A percentile compares a stretch with the other conserved stretches of the same genome.
These are phyloP conservation scores for Amanita molliuscula DNA, from an alignment of 768 basidiomycete species.

Conservation along the genomic window DNA sequence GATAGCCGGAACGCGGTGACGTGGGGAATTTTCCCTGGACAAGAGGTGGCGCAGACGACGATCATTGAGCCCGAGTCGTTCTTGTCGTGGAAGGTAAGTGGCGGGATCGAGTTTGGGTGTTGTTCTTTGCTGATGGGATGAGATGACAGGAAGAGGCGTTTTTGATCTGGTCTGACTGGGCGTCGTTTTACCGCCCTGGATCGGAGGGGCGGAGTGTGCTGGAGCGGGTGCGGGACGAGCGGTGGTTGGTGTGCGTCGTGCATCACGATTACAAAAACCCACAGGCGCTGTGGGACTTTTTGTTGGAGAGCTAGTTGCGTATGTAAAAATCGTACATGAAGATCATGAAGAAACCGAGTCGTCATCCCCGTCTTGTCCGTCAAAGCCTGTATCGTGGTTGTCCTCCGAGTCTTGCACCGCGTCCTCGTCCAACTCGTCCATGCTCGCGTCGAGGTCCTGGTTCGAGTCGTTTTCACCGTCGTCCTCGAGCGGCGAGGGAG, in stretches of 20 bases:
- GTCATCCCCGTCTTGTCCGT: slow-evolving; percentile 28
- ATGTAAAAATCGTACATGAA: too few species aligned
- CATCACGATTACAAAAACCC: slow-evolving; percentile 87
- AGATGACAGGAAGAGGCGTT: slow-evolving; percentile 82
- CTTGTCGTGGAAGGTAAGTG: slow-evolving; percentile 84
- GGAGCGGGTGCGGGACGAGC: slow-evolving; percentile 54
- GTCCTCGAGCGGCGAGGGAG: slow-evolving; percentile 33
- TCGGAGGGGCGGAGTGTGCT: slow-evolving; percentile 69
- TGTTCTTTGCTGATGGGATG: background rate
- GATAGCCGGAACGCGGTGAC: slow-evolving; percentile 90
- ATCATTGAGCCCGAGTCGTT: slow-evolving; percentile 95
- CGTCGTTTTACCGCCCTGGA: slow-evolving; percentile 68
- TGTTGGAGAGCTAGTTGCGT: slow-evolving; percentile 40
- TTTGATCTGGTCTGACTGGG: slow-evolving; percentile 94
- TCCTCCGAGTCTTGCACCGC: slow-evolving; percentile 34
- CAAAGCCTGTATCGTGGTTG: too few species aligned
- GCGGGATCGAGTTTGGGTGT: background rate
- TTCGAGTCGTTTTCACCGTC: slow-evolving; percentile 39
- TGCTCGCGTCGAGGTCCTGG: slow-evolving; percentile 52
- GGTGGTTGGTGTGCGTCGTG: slow-evolving; percentile 88
- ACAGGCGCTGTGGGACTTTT: slow-evolving; percentile 76
- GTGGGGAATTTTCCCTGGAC: slow-evolving; percentile 97
- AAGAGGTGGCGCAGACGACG: slow-evolving; percentile 92
- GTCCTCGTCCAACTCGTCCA: slow-evolving; percentile 46
- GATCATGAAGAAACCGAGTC: background rate